Evolutionary conservation across 192 early-diverging fungal species (phyloP), one percentile per base, ranked within the genome.

Genomic region (Podila horticola): DNA sequence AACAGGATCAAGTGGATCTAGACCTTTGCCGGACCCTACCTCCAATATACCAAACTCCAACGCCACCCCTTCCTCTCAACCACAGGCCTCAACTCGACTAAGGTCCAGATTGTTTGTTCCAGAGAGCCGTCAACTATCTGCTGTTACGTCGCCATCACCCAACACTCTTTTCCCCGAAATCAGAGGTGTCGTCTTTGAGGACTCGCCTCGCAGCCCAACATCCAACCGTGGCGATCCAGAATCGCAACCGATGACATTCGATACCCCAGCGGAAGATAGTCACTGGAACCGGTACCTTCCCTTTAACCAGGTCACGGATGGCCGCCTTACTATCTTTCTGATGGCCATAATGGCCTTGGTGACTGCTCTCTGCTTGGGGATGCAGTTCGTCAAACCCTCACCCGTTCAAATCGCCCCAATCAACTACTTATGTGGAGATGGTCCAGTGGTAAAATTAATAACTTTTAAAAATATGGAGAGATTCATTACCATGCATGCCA

Each of bases 321-420:
- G 70, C 0, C 48, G 76, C 36, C 50, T 79, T 65, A 65, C 76
- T 1, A 13, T 72, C 31, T 79, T 79, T 30, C 28, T 79, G 31
- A 11, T 79, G 30, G 29, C 49, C 2, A 52, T 58, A 55, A 79
- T 79, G 76, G 7, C 66, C 12, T 17, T 72, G 20, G 69, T 69
- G 4, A 29, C 71, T 7, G 7, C 20, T 1, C 34, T 79, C 29
- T 79, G 76, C 31, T 11, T 79, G 60, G 76, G 69, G 13, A 72
- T 72, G 70, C 76, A 79, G 61, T 79, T 79, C 34, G 62, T 79
- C 24, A 79, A 72, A 31, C 70, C 76, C 17, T 79, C 76, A 9
- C 76, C 69, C 15, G 76, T 79, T 0, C 76, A 79, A 48, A 72
- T 79, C 22, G 50, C 67, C 30, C 76, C 76, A 30, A 59, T 49